Percentiles rank a stretch among this genome's conserved stretches.
phyloP scores from a whole-genome alignment of 129 eudicot genomes.

The Helianthus annuus region HanXRQr2.0-SUNRISE NC_035449.2:4928185-4928684 shows the following conservation, averaged over 20 bases:
- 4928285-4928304: conserved; percentile 93
- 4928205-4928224: conserved; percentile 75
- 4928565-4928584: conserved; percentile 98
- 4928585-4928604: conserved; percentile 87
- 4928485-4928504: conserved; percentile 76
- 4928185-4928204: conserved; percentile 84
- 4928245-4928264: conserved; percentile 78
- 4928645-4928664: conserved; percentile 28
- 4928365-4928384: conserved; percentile 84
- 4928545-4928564: conserved; percentile 92
- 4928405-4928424: conserved; percentile 93
- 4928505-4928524: conserved; percentile 77
- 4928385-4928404: conserved; percentile 86
- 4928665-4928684: background rate
- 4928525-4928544: conserved; percentile 96
- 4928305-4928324: conserved; percentile 68
- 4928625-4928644: conserved; percentile 17
- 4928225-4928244: conserved; percentile 80
- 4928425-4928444: conserved; percentile 86
- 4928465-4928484: conserved; percentile 74
- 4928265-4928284: conserved; percentile 98
- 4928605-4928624: conserved; percentile 69
- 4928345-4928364: conserved; percentile 69
- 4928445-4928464: conserved; percentile 88
- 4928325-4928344: conserved; percentile 94